Conservation (phyloP, 2,329 filamentous ascomycete species). For the Epichloe gansuensis region DNA sequence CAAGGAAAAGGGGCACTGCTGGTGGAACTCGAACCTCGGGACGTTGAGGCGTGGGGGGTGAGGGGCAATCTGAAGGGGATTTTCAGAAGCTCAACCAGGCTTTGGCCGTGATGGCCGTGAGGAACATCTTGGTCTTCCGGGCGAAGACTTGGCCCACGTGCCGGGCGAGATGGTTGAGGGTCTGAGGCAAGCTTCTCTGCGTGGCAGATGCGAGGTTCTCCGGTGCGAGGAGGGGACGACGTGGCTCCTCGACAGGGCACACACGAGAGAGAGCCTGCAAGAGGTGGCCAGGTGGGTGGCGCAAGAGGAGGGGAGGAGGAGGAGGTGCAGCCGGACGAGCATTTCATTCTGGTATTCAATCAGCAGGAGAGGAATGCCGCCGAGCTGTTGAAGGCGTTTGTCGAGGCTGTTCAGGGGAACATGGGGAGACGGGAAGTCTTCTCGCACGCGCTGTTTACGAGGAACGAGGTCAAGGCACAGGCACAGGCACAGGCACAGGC, state of each 20-base stretch:
- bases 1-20: constrained; percentile 35
- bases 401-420: constrained; percentile 37
- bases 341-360: constrained; percentile 68
- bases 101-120: constrained; percentile 42
- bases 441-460: constrained; percentile 65
- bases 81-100: constrained; percentile 50
- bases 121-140: constrained; percentile 38
- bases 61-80: constrained; percentile 30
- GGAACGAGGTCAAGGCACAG: constrained; percentile 43
- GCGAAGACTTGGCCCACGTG: constrained; percentile 13
- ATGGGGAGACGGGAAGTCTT: constrained; percentile 38
- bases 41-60: constrained; percentile 30
- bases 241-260: constrained; percentile 82
- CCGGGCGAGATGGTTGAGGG: constrained; percentile 45
- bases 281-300: constrained; percentile 70
- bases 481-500: constrained; percentile 1
- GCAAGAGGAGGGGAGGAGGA: constrained; percentile 16
- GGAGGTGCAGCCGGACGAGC: constrained; percentile 17
- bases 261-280: constrained; percentile 73
- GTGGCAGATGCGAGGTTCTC: constrained; percentile 67
- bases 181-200: constrained; percentile 53
- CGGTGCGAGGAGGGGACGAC: constrained; percentile 35
- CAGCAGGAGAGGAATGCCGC: constrained; percentile 75
- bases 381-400: constrained; percentile 50
- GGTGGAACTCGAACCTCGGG: constrained; percentile 28